Evolutionary conservation across 2,329 filamentous ascomycete genomes (phyloP), one percentile per base, ranked within the genome.

Genomic region (Penicillium sp.): DNA sequence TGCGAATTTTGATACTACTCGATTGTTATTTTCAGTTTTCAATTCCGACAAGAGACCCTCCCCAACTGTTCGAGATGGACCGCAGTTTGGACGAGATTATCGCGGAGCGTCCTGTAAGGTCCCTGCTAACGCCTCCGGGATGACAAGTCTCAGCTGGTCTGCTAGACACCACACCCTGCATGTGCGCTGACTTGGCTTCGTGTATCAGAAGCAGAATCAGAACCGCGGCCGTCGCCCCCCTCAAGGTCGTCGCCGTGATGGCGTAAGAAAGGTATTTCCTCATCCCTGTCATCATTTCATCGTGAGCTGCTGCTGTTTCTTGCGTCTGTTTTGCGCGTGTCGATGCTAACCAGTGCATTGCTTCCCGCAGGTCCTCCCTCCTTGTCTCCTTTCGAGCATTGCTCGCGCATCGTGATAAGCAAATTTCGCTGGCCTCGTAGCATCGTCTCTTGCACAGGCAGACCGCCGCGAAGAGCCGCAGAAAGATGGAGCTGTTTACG

Each of bases 261-360:
- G 87, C 72, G 80, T 91, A 69, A 90, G 84, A 89, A 94, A 94
- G 88, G 88, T 91, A 69, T n/a, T n/a, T n/a, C n/a, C n/a, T n/a
- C n/a, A n/a, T n/a, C n/a, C n/a, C n/a, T n/a, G n/a, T n/a, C n/a
- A n/a, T n/a, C n/a, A n/a, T n/a, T n/a, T n/a, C 33, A 21, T 7
- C 33, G 42, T 12, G 26, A 24, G 24, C 29, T 33, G 29, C 22
- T 17, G 22, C 37, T 40, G 8, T 40, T 21, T 24, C 21, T 7
- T 32, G 29, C 26, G 37, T 10, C 33, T 24, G 31, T 46, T 49
- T 59, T n/a, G n/a, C n/a, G n/a, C n/a, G n/a, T n/a, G n/a, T n/a
- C n/a, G n/a, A n/a, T n/a, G n/a, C n/a, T n/a, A n/a, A n/a, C n/a
- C n/a, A n/a, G n/a, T n/a, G n/a, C n/a, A n/a, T n/a, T n/a, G n/a